phyloP scores from a whole-genome alignment of 192 early-diverging fungal species.

The Backusella mclennaniae region DNA sequence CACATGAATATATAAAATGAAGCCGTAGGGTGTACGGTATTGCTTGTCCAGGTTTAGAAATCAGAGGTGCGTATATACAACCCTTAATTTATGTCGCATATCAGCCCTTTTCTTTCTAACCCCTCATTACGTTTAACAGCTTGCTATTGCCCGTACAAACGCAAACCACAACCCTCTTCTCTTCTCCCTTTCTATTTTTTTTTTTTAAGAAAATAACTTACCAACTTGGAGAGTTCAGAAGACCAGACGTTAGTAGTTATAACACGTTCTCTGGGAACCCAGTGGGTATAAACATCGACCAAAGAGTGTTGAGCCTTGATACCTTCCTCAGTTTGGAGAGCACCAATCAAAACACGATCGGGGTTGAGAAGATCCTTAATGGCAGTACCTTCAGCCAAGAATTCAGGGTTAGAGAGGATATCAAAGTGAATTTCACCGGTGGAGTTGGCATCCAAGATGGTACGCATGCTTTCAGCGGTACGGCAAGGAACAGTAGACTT shows the following conservation, averaged over 20 bases:
- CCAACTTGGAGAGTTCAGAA: slow-evolving; percentile 91
- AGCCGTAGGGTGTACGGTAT: background rate
- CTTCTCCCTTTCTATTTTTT: background rate
- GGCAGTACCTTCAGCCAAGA: slow-evolving; percentile 92
- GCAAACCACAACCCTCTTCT: background rate
- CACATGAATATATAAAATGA: background rate
- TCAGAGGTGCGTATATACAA: background rate
- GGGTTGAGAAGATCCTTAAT: slow-evolving; percentile 80
- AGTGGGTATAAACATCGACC: slow-evolving; percentile 76
- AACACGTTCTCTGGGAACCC: slow-evolving; percentile 83
- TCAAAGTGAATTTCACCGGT: slow-evolving; percentile 68
- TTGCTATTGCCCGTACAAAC: background rate
- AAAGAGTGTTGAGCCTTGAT: slow-evolving; percentile 75
- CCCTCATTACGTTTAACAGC: background rate
- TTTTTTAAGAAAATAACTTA: slow-evolving; percentile 27
- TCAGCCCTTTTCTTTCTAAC: background rate
- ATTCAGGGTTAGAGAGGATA: slow-evolving; percentile 94
- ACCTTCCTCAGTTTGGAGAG: slow-evolving; percentile 67
- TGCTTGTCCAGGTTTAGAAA: background rate
- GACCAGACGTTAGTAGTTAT: slow-evolving; percentile 94
- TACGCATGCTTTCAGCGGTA: slow-evolving; percentile 81
- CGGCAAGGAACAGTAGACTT: slow-evolving; percentile 95
- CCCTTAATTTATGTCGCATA: background rate
- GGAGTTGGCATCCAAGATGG: slow-evolving; percentile 80
- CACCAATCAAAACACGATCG: slow-evolving; percentile 90